A percentile compares a stretch with the other conserved stretches of the same genome.
Evolutionary conservation across 495 filamentous ascomycete species (phyloP).

Genomic region (Lasiosphaeriaceae sp.): DNA sequence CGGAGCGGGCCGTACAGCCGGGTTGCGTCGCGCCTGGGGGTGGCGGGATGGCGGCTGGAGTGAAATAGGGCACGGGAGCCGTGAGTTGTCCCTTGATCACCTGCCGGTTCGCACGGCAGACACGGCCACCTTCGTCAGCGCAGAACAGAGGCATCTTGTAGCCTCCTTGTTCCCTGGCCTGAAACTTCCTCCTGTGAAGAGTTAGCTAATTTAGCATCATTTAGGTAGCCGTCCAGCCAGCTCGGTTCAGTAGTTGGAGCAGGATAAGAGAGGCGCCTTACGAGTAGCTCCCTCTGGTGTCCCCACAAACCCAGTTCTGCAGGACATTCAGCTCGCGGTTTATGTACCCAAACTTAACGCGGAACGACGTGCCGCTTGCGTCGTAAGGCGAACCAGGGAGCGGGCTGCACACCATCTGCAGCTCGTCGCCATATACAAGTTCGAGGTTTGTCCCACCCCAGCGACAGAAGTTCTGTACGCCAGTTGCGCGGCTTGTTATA

Average conservation of each 20-base stretch:
- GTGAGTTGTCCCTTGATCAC: background rate
- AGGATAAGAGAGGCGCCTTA: background rate
- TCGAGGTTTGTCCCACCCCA: background rate
- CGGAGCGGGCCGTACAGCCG: background rate
- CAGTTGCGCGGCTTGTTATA: background rate
- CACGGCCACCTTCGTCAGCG: background rate
- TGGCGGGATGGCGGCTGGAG: background rate
- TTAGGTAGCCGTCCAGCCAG: no score
- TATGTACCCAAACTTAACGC: background rate
- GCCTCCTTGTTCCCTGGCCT: no score
- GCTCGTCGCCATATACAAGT: background rate
- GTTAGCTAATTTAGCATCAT: no score
- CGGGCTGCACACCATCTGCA: background rate
- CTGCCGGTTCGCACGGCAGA: conserved; percentile 1
- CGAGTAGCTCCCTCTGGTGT: background rate
- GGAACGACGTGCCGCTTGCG: background rate
- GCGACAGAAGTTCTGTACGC: background rate
- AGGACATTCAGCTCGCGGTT: background rate
- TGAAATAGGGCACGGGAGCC: background rate
- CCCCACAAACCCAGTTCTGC: background rate
- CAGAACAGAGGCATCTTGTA: conserved; percentile 1
- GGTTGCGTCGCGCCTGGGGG: background rate
- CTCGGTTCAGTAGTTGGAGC: no score
- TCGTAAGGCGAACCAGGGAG: background rate
- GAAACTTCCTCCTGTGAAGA: no score